Evolutionary conservation across 768 basidiomycete genomes (phyloP).

Genomic region (Nidularia pulvinata): DNA sequence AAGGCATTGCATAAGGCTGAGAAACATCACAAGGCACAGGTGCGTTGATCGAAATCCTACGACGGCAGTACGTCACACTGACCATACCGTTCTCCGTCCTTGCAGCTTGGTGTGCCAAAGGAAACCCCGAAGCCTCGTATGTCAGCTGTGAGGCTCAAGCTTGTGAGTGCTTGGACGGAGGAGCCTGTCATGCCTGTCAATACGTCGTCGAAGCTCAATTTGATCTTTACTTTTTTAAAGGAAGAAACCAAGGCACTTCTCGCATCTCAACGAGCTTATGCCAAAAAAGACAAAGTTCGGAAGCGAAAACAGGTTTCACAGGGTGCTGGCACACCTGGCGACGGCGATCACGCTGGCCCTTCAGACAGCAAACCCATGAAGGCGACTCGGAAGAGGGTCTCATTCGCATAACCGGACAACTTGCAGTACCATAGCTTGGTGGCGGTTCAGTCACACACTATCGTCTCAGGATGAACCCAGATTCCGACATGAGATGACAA

Average conservation of each 20-base stretch:
- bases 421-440: background rate
- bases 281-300: conserved; percentile 36
- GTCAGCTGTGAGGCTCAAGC: conserved; percentile 29
- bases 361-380: conserved; percentile 1
- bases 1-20: conserved; percentile 34
- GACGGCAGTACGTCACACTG: background rate
- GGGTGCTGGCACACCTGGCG: background rate
- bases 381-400: conserved; percentile 2
- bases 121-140: conserved; percentile 17
- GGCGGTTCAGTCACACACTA: background rate
- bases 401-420: background rate
- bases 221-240: conserved; percentile 16
- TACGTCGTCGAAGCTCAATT: background rate
- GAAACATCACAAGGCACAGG: conserved; percentile 39
- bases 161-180: conserved; percentile 23
- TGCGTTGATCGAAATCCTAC: conserved; percentile 10
- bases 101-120: conserved; percentile 23
- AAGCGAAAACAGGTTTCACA: conserved; percentile 17
- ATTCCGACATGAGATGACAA: background rate
- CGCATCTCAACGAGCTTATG: conserved; percentile 27
- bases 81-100: background rate
- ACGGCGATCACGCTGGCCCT: background rate
- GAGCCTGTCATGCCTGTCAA: background rate
- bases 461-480: background rate
- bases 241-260: conserved; percentile 40